These are phyloP conservation scores for Annulohypoxylon stygium DNA, from an alignment of 495 filamentous ascomycete genomes.

Conservation along the genomic window DNA sequence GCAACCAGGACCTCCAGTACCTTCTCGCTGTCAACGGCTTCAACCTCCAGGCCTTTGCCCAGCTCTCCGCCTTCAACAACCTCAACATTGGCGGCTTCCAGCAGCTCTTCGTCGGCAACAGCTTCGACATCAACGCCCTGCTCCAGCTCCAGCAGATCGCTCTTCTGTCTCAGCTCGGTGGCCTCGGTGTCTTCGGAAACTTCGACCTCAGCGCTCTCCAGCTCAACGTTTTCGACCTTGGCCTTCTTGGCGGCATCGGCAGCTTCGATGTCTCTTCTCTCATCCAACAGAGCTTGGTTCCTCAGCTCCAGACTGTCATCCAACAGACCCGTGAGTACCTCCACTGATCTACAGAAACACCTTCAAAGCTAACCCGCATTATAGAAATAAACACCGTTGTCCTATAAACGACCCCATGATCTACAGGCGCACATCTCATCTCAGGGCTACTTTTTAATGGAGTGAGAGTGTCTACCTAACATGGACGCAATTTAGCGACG, in stretches of 20 bases:
- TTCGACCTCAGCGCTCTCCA: slow-evolving; percentile 59
- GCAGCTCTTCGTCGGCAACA: slow-evolving; percentile 53
- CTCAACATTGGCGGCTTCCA: slow-evolving; percentile 57
- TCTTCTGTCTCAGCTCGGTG: slow-evolving; percentile 56
- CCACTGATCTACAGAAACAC: background rate
- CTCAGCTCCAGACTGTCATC: slow-evolving; percentile 57
- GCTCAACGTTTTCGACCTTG: slow-evolving; percentile 57
- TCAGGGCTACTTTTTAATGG: slow-evolving; percentile 21
- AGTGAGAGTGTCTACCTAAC: slow-evolving; percentile 21
- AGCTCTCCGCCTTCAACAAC: slow-evolving; percentile 58
- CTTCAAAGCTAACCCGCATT: background rate
- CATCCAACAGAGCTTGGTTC: slow-evolving; percentile 52
- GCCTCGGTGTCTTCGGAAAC: slow-evolving; percentile 59
- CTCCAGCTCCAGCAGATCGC: slow-evolving; percentile 62
- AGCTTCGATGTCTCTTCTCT: slow-evolving; percentile 56
- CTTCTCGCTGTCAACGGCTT: slow-evolving; percentile 60
- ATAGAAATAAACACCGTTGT: slow-evolving; percentile 42
- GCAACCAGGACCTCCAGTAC: slow-evolving; percentile 62
- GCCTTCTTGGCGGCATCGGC: slow-evolving; percentile 55
- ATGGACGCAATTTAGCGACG: background rate
- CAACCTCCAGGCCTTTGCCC: slow-evolving; percentile 56
- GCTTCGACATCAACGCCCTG: slow-evolving; percentile 55
- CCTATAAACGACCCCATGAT: slow-evolving; percentile 8
- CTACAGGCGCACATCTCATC: slow-evolving; percentile 16
- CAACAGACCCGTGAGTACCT: slow-evolving; percentile 44